Percentiles rank a stretch among this genome's conserved stretches.
phyloP scores from a whole-genome alignment of 2,329 filamentous ascomycete species.

The Claviceps spartinae region DNA sequence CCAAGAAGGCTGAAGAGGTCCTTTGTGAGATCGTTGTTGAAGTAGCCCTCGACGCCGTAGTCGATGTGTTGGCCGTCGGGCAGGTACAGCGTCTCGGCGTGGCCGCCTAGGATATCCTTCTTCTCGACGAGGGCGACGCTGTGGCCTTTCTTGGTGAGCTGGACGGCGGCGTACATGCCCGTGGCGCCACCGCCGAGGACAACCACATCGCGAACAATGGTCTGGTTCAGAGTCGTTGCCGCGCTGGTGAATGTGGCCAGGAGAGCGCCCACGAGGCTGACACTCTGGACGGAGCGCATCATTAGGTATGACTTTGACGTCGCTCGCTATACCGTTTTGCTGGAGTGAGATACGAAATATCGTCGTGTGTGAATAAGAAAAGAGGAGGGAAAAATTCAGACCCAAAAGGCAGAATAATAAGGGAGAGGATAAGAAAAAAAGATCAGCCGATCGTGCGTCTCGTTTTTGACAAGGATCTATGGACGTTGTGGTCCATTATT shows the following conservation, averaged over 20 bases:
- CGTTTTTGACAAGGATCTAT: neutral
- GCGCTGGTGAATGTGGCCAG: neutral
- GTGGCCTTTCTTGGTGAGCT: slow-evolving; percentile 22
- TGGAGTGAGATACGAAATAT: neutral
- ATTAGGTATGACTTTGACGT: too few species aligned
- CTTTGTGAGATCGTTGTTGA: slow-evolving; percentile 19
- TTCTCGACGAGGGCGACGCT: slow-evolving; percentile 26
- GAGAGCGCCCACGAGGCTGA: neutral
- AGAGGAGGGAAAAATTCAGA: neutral
- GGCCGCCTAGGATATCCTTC: slow-evolving; percentile 23
- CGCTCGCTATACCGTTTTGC: too few species aligned
- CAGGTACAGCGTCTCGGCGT: slow-evolving; percentile 23
- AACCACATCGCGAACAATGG: slow-evolving; percentile 10
- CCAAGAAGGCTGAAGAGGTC: slow-evolving; percentile 24
- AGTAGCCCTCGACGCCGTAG: slow-evolving; percentile 15
- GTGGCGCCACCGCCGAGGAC: slow-evolving; percentile 29
- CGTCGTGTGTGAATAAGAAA: neutral
- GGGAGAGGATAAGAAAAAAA: neutral
- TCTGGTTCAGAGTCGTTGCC: neutral
- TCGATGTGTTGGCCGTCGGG: slow-evolving; percentile 14
- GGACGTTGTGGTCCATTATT: neutral
- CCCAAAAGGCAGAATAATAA: neutral
- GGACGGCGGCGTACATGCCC: slow-evolving; percentile 26
- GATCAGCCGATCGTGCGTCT: neutral
- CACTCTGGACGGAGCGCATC: neutral